Evolutionary conservation across 345 rosid genomes (phyloP).

Genomic region (Acer saccharum): DNA sequence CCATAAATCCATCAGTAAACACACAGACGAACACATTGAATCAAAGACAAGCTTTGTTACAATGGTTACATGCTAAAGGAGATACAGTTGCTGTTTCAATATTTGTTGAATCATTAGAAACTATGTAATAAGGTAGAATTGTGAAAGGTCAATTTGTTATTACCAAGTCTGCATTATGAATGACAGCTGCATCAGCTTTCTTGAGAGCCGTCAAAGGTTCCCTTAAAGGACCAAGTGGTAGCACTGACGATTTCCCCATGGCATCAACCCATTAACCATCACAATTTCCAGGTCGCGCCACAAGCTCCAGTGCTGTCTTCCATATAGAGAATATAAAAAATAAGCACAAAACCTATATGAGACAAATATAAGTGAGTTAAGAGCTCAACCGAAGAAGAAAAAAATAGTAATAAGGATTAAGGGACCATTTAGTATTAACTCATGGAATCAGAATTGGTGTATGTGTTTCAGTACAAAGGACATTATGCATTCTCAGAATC

Average conservation of each 20-base stretch:
- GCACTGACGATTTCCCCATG: conserved; percentile 68
- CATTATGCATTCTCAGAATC: background rate
- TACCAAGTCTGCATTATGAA: conserved; percentile 77
- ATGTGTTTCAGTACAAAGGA: no score
- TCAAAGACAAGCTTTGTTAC: background rate
- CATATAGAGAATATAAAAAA: conserved; percentile 25
- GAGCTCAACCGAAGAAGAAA: background rate
- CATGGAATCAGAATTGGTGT: background rate
- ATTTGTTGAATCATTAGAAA: background rate
- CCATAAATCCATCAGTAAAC: background rate
- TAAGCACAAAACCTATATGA: conserved; percentile 17
- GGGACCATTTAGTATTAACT: background rate
- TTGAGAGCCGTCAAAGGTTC: conserved; percentile 68
- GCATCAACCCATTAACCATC: conserved; percentile 76
- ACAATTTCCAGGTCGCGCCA: conserved; percentile 77
- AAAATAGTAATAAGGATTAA: background rate
- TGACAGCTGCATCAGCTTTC: conserved; percentile 65
- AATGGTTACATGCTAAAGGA: background rate
- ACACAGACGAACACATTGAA: background rate
- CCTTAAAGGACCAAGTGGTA: conserved; percentile 84
- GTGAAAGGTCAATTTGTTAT: background rate
- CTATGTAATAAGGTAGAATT: background rate
- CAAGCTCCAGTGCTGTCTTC: conserved; percentile 76
- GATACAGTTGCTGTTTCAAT: conserved; percentile 1
- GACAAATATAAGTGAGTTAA: background rate